Evolutionary conservation across 441 rosid genomes (phyloP).

Genomic region (Kokia cookei): DNA sequence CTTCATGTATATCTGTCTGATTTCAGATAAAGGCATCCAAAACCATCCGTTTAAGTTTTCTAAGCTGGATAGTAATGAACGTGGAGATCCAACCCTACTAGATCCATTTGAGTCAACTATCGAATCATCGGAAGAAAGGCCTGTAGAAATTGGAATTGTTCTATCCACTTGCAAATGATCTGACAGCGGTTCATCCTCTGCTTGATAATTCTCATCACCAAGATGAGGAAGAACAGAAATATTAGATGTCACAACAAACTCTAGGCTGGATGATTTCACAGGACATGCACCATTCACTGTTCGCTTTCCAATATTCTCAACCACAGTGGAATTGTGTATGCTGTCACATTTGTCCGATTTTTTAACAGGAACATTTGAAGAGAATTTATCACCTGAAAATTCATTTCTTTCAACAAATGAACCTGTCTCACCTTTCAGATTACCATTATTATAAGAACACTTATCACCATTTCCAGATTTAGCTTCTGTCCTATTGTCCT

Average conservation of each 20-base stretch:
- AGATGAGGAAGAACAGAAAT: conserved; percentile 2
- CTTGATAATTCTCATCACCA: conserved; percentile 13
- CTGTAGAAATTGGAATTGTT: conserved; percentile 29
- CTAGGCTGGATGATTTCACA: conserved; percentile 16
- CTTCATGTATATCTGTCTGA: conserved; percentile 41
- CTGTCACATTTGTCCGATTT: conserved; percentile 22
- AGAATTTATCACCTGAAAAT: conserved; percentile 26
- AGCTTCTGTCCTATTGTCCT: conserved; percentile 17
- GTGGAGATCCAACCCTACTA: conserved; percentile 17
- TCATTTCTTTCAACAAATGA: conserved; percentile 23
- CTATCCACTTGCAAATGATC: conserved; percentile 35
- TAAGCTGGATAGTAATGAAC: conserved; percentile 33
- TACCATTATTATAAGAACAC: conserved; percentile 16
- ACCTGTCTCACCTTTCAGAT: conserved; percentile 17
- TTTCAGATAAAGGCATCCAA: conserved; percentile 78
- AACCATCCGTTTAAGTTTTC: conserved; percentile 62
- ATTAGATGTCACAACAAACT: conserved; percentile 12
- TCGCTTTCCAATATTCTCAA: conserved; percentile 25
- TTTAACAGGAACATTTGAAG: conserved; percentile 25
- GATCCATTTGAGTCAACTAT: conserved; percentile 17
- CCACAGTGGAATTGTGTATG: conserved; percentile 15
- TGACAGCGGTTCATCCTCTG: conserved; percentile 24
- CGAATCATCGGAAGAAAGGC: conserved; percentile 16
- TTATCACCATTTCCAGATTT: conserved; percentile 19
- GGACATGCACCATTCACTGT: conserved; percentile 8